phyloP scores from a whole-genome alignment of 371 early-diverging fungal species.

The Cokeromyces recurvatus region DNA sequence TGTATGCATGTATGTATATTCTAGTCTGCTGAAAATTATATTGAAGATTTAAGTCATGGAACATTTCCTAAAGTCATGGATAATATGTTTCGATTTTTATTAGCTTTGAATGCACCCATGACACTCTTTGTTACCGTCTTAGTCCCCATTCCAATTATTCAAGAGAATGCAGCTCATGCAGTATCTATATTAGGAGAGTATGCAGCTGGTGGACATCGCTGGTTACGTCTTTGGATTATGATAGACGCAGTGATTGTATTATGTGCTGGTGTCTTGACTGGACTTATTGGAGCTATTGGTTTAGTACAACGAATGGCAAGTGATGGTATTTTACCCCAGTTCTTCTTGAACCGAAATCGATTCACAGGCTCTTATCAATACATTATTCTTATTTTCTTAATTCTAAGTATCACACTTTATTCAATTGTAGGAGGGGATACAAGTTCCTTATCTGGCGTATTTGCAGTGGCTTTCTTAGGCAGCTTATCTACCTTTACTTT shows the following conservation, averaged over 20 bases:
- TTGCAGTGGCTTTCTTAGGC: slow-evolving; percentile 50
- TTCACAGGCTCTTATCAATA: slow-evolving; percentile 46
- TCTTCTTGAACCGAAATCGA: slow-evolving; percentile 39
- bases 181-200: slow-evolving; percentile 44
- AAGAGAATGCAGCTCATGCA: slow-evolving; percentile 33
- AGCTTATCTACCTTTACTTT: slow-evolving; percentile 42
- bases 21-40: slow-evolving; percentile 43
- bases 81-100: slow-evolving; percentile 48
- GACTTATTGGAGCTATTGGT: slow-evolving; percentile 51
- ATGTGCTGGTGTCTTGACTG: slow-evolving; percentile 56
- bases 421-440: slow-evolving; percentile 40
- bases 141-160: slow-evolving; percentile 40
- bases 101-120: slow-evolving; percentile 43
- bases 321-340: slow-evolving; percentile 47
- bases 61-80: slow-evolving; percentile 56
- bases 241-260: slow-evolving; percentile 58
- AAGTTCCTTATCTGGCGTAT: slow-evolving; percentile 47
- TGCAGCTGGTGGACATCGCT: slow-evolving; percentile 31
- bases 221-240: slow-evolving; percentile 44
- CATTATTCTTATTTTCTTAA: slow-evolving; percentile 44
- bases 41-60: slow-evolving; percentile 51
- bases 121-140: slow-evolving; percentile 34
- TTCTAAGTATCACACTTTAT: slow-evolving; percentile 41
- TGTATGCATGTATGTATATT: no score
- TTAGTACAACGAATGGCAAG: slow-evolving; percentile 48